Evolutionary conservation across 139 green algal species (phyloP).

Genomic region (Spirogloea muscicola): DNA sequence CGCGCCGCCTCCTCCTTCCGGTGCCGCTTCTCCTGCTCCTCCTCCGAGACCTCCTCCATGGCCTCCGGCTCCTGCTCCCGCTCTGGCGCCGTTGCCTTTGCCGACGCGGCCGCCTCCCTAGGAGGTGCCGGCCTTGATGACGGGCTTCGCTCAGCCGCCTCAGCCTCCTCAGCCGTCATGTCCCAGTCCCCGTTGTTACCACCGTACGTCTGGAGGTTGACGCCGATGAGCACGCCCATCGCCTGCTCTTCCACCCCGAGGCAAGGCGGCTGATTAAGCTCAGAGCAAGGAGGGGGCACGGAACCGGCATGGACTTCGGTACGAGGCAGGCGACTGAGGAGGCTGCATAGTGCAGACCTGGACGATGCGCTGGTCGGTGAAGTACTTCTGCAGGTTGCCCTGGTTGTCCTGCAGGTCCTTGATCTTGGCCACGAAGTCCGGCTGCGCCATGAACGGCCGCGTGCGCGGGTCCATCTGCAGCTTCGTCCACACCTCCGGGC

Average conservation of each 20-base stretch:
- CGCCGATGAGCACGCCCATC: slow-evolving; percentile 49
- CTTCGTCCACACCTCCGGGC: slow-evolving; percentile 62
- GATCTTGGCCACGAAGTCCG: slow-evolving; percentile 88
- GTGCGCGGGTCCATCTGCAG: slow-evolving; percentile 82
- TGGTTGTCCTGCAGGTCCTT: slow-evolving; percentile 69
- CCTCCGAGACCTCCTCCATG: slow-evolving; percentile 20
- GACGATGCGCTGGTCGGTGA: slow-evolving; percentile 56
- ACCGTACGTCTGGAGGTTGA: slow-evolving; percentile 41
- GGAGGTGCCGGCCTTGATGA: no score
- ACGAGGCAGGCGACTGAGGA: no score
- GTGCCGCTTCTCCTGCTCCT: slow-evolving; percentile 40
- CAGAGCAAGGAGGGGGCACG: no score
- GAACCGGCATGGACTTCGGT: no score
- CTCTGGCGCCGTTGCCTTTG: slow-evolving; percentile 39
- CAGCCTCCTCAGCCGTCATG: not conserved
- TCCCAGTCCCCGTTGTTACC: not conserved
- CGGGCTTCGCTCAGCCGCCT: no score
- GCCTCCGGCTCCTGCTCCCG: no score
- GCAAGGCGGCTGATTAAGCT: no score
- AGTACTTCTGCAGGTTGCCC: slow-evolving; percentile 56
- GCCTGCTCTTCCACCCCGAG: no score
- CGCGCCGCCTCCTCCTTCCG: slow-evolving; percentile 50
- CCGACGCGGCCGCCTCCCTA: no score
- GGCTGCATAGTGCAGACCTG: slow-evolving; percentile 10
- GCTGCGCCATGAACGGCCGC: slow-evolving; percentile 68